Percentiles rank a stretch among this genome's conserved stretches.
Conservation (phyloP, 1,284 basidiomycete species). For the Malassezia globosa region DNA sequence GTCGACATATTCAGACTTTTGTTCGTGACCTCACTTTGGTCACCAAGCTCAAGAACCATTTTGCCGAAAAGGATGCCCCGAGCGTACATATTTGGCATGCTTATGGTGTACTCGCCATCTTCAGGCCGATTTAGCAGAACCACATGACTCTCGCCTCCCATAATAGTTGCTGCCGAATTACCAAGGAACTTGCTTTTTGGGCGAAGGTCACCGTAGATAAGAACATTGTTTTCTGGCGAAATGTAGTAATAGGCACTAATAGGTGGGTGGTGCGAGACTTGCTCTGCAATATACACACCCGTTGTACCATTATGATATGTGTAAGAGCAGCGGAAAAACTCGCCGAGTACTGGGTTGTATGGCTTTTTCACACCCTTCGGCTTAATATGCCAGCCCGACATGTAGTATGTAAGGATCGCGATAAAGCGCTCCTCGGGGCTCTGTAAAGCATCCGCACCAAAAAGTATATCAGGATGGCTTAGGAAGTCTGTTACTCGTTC, state of each 20-base stretch:
- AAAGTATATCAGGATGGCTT: conserved; percentile 94
- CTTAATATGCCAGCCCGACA: conserved; percentile 99
- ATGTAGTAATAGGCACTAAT: conserved; percentile 94
- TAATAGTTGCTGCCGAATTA: conserved; percentile 55
- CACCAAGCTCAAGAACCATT: conserved; percentile 94
- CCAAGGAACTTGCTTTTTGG: conserved; percentile 94
- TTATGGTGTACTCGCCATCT: conserved; percentile 41
- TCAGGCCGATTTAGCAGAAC: conserved; percentile 37
- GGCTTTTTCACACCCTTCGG: conserved; percentile 99
- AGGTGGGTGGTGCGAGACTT: conserved; percentile 90
- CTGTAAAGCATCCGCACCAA: conserved; percentile 65
- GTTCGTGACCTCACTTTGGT: conserved; percentile 74
- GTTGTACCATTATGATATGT: conserved; percentile 80
- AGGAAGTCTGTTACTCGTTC: conserved; percentile 67
- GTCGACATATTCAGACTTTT: conserved; percentile 63
- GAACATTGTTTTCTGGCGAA: conserved; percentile 69
- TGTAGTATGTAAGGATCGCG: conserved; percentile 81
- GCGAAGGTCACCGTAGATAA: conserved; percentile 81
- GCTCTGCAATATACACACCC: conserved; percentile 94
- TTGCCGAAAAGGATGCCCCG: conserved; percentile 93
- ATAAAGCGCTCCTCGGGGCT: conserved; percentile 84
- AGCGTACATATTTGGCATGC: conserved; percentile 57
- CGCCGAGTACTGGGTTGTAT: conserved; percentile 92
- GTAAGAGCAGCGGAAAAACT: conserved; percentile 93
- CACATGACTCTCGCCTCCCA: conserved; percentile 76